Evolutionary conservation across 176 grass and related monocot genomes (phyloP).

Genomic region (Zea luxurians): DNA sequence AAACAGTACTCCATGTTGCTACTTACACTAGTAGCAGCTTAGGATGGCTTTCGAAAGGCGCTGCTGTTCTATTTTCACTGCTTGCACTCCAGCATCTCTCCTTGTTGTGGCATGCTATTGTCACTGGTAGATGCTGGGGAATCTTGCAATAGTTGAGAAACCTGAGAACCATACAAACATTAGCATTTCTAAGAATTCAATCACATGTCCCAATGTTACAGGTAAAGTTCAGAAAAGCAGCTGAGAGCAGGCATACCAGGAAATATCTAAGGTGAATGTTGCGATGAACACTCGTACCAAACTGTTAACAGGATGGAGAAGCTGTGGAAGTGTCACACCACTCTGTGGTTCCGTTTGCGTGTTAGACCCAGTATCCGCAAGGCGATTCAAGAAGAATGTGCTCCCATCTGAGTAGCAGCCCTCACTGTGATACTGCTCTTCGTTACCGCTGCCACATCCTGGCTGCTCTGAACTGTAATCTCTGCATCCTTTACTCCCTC

Average conservation of each 20-base stretch:
- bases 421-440: slow-evolving; percentile 22
- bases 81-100: slow-evolving; percentile 76
- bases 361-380: slow-evolving; percentile 33
- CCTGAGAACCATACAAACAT: slow-evolving; percentile 43
- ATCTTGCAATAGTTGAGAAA: slow-evolving; percentile 79
- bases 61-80: slow-evolving; percentile 52
- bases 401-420: slow-evolving; percentile 68
- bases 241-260: slow-evolving; percentile 55
- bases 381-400: slow-evolving; percentile 79
- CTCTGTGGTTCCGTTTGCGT: background rate
- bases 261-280: slow-evolving; percentile 87
- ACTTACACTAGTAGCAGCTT: slow-evolving; percentile 79
- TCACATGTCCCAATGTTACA: background rate
- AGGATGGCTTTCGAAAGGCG: slow-evolving; percentile 59
- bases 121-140: slow-evolving; percentile 59
- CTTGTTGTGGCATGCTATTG: slow-evolving; percentile 69
- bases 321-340: slow-evolving; percentile 72
- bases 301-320: slow-evolving; percentile 61
- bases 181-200: slow-evolving; percentile 25
- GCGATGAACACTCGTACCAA: slow-evolving; percentile 72
- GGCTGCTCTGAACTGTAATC: slow-evolving; percentile 6
- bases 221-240: background rate
- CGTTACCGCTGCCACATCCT: background rate
- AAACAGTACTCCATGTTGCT: background rate
- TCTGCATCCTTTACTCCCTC: background rate